Conservation (phyloP, 164 flowering plant species). For the Houttuynia cordata region DNA sequence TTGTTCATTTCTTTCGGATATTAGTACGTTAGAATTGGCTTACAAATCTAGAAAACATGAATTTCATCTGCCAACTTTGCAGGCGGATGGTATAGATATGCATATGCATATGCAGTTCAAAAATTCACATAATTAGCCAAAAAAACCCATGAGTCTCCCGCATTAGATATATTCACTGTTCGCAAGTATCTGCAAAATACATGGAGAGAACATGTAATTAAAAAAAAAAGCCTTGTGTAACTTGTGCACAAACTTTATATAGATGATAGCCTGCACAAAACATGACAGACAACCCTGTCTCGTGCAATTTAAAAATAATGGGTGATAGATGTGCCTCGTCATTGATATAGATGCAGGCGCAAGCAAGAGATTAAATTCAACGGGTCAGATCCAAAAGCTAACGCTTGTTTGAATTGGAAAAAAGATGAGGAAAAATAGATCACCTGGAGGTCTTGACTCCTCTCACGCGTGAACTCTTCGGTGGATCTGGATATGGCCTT, state of each 20-base stretch:
- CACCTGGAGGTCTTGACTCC: slow-evolving; percentile 93
- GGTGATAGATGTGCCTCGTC: neutral
- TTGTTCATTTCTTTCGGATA: no score
- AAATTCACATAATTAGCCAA: no score
- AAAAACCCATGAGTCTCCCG: no score
- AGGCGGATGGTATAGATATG: no score
- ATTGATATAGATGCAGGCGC: neutral
- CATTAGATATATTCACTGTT: neutral
- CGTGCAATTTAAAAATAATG: no score
- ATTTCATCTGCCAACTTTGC: no score
- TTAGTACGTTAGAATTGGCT: no score
- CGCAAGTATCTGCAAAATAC: neutral
- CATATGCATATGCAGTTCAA: no score
- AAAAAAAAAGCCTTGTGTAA: no score
- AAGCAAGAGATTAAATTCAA: neutral
- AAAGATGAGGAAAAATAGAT: neutral
- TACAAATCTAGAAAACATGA: no score
- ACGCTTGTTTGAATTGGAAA: neutral
- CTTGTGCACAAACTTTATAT: no score
- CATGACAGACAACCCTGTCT: neutral
- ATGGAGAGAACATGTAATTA: neutral
- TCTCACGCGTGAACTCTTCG: slow-evolving; percentile 85
- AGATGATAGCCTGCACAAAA: neutral
- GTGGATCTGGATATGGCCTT: slow-evolving; percentile 71
- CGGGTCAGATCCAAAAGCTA: neutral